Evolutionary conservation across 2,329 filamentous ascomycete species (phyloP).

Genomic region (Pseudovirgaria hyperparasitica): DNA sequence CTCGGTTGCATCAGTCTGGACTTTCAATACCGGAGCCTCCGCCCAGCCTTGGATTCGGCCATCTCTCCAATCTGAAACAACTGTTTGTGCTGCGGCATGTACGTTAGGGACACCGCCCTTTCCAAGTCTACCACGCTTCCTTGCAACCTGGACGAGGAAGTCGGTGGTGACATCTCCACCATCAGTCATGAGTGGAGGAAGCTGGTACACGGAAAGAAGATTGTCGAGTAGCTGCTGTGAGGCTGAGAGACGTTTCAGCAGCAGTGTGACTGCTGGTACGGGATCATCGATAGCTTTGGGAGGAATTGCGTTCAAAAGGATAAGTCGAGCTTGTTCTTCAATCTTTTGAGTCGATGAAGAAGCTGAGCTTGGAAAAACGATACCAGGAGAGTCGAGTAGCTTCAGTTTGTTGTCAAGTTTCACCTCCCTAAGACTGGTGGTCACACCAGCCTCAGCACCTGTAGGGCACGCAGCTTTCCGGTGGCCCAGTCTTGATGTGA

Average conservation of each 20-base stretch:
- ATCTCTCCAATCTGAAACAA: conserved; percentile 94
- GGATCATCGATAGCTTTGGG: conserved; percentile 92
- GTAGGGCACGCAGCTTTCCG: conserved; percentile 66
- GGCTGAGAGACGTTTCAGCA: conserved; percentile 67
- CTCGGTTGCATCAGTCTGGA: conserved; percentile 33
- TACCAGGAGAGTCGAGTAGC: conserved; percentile 84
- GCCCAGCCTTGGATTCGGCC: conserved; percentile 90
- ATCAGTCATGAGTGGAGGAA: conserved; percentile 59
- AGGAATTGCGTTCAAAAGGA: conserved; percentile 82
- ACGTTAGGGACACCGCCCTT: conserved; percentile 86
- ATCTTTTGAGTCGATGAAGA: conserved; percentile 41
- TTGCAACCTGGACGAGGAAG: conserved; percentile 87
- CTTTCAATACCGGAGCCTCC: conserved; percentile 56
- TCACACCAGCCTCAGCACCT: conserved; percentile 85
- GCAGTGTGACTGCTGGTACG: conserved; percentile 68
- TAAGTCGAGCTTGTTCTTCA: conserved; percentile 66
- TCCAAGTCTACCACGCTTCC: conserved; percentile 80
- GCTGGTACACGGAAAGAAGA: conserved; percentile 70
- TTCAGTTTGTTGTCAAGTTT: conserved; percentile 94
- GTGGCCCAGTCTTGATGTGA: conserved; percentile 63
- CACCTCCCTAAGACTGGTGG: conserved; percentile 74
- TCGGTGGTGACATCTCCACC: conserved; percentile 72
- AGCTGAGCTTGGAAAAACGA: conserved; percentile 66
- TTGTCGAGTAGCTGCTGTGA: conserved; percentile 64
- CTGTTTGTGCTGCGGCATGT: conserved; percentile 74